Evolutionary conservation across 495 filamentous ascomycete genomes (phyloP), one percentile per base, ranked within the genome.

Genomic region (Astrothelium macrocarpum): DNA sequence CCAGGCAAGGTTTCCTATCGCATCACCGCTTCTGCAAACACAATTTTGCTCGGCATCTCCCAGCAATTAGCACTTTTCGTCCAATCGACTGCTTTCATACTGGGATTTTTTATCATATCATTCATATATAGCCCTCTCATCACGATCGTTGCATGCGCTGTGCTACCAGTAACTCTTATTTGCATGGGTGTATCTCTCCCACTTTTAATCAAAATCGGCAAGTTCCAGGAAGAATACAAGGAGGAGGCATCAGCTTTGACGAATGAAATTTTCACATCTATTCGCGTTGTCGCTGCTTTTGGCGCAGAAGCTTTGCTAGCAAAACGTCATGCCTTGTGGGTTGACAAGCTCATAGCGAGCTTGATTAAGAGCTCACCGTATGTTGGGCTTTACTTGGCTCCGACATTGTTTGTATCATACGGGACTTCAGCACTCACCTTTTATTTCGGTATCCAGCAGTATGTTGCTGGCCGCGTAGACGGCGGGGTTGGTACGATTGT

Each of bases 221-320:
- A 82, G 71, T 77, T 78, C 23, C 80, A 84, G 23, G 78, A 86
- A 66, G 75, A 80, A 64, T 77, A 80, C 3, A 82, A 87, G 59
- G 83, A 80, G 25, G 80, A 85, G 53, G 85, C 85, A 0, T 82
- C 84, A 0, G 80, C 80, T 23, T 74, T 85, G 12, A 83, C 85
- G 10, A 84, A 83, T 62, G 85, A 73, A 62, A 71, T 73, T 11
- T 73, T 73, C 64, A 65, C 64, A 10, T 73, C 71, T 9, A 73
- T 73, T 45, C 67, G 71, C 45, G 86, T 87, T 73, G 75, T 87
- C 43, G 78, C 81, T 29, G 86, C 85, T 10, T 87, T 84, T 64
- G 84, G 85, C 23, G 85, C 85, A 0, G 83, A 87, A 66, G 66
- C 67, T 16, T 81, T 79, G 61, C 79, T 86, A 68, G 71, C 77